Evolutionary conservation across 225 moss, liverwort and hornwort species (phyloP), one percentile per base, ranked within the genome.

Genomic region (Bryum argenteum): DNA sequence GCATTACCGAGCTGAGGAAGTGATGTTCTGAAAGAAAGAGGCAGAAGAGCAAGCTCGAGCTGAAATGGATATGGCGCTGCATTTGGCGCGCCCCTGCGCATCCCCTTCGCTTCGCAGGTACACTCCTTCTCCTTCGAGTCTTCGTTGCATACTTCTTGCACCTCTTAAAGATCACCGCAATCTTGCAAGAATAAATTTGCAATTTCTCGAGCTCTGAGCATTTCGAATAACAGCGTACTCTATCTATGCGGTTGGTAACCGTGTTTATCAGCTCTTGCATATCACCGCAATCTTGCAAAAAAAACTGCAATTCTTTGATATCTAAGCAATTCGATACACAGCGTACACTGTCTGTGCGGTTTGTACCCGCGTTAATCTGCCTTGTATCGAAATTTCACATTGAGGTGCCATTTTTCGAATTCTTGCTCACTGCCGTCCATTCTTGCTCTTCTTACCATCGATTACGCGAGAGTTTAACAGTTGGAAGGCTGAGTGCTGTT

Each of bases 31-130:
- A 44, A 72, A 24, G 0, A 6, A 17, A 4, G 26, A 54, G 54
- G 38, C 26, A 72, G 39, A 2, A 2, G 71, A 65, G 61, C 69
- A 63, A 67, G 72, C 39, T 67, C 11, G 64, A 70, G 63, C 40
- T 51, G 76, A 18, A 70, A 76, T 87, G 76, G 83, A 80, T 72
- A 87, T 87, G 87, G 87, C 86, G 78, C 57, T 81, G 78, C 78
- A 70, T 66, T 57, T 80, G 72, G 83, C 72, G 74, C 83, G 76
- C n/a, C 81, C 87, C 15, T 76, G 83, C 67, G 59, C 63, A 19
- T 71, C 78, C 8, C 73, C 73, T 62, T 75, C 76, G 66, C 71
- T 70, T 7, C 71, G 69, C 83, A 78, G 80, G 86, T 87, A 10
- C 17, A 9, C 2, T 2, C 63, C 22, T 62, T 51, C 23, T 39